A percentile compares a stretch with the other conserved stretches of the same genome.
phyloP scores from a whole-genome alignment of 2,329 filamentous ascomycete species.

The Shiraia sp. region DNA sequence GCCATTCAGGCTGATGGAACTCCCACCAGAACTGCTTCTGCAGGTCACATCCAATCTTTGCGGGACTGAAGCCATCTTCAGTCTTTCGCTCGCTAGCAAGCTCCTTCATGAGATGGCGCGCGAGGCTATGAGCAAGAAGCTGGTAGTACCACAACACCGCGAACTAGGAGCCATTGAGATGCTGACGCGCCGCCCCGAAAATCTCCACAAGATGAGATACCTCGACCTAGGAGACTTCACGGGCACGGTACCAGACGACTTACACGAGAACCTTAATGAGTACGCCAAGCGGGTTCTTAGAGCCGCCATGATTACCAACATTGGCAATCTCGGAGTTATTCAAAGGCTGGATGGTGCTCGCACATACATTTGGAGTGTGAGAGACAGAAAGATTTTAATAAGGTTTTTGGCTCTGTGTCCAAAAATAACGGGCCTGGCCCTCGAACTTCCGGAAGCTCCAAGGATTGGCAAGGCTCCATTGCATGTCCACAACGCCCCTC shows the following conservation, averaged over 20 bases:
- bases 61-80: conserved; percentile 1
- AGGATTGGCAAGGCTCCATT: not conserved
- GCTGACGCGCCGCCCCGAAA: conserved; percentile 9
- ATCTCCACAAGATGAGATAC: conserved; percentile 11
- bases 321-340: conserved; percentile 2
- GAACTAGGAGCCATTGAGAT: conserved; percentile 13
- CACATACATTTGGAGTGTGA: conserved; percentile 5
- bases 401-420: conserved; percentile 12
- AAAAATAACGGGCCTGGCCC: conserved; percentile 14
- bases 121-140: conserved; percentile 14
- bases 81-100: conserved; percentile 16
- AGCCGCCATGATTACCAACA: too few relatives aligned
- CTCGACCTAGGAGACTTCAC: conserved; percentile 18
- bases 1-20: conserved; percentile 1
- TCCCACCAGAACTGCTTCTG: conserved; percentile 16
- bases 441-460: conserved; percentile 12
- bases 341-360: not conserved
- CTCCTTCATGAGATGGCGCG: conserved; percentile 13
- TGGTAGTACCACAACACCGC: conserved; percentile 9
- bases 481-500: too few relatives aligned
- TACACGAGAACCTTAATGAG: too few relatives aligned
- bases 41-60: conserved; percentile 8
- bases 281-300: too few relatives aligned
- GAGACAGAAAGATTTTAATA: conserved; percentile 13
- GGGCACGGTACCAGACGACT: too few relatives aligned